Base-by-base conservation (phyloP, 495 filamentous ascomycete species). In the Penicillium tannophilum region DNA sequence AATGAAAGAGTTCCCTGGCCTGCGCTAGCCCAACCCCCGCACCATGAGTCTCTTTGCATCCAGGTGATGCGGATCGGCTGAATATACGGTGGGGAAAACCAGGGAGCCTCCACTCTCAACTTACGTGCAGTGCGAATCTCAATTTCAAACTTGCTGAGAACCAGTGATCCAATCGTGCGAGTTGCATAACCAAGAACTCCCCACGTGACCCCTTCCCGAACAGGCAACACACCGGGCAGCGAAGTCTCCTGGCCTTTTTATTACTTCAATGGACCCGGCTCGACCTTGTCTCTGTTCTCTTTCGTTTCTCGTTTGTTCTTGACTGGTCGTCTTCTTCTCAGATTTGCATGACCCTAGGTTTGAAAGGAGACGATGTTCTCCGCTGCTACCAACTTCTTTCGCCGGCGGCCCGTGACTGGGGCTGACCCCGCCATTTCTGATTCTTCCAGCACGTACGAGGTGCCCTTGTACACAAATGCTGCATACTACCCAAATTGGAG, bases 401-500 rank as follows among this genome's bases (percentile, higher is more conserved):
- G 64, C 48, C 62, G 59, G 33, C 62, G 58, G 47, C 52, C 44
- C 59, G 53, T 55, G 11, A 20, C 35, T 39, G 46, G 30, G 53
- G 56, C 42, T 52, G 61, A 67, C 64, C 59, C 66, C 63, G 63
- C 62, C 39, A 52, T 67, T 56, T 62, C 69, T 54, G 64, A 63
- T 51, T 56, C 60, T 47, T 53, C 51, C 42, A 67, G 51, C 56
- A 72, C 68, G 11, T 73, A 73, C 36, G 70, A 80, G 41, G 69
- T 80, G 23, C 76, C 76, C 23, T 67, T 78, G 51, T 80, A 69
- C 67, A 60, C 71, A 31, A 96, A 96, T 72, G 91, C 88, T 20
- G 88, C 90, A n/a, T 95, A 94, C 72, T 96, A 92, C 77, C 91
- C 92, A 4, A 96, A 94, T 70, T 90, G 88, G 82, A 79, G 87